Evolutionary conservation across 2,329 filamentous ascomycete species (phyloP).

Genomic region (Tolypocladium endophyticum): DNA sequence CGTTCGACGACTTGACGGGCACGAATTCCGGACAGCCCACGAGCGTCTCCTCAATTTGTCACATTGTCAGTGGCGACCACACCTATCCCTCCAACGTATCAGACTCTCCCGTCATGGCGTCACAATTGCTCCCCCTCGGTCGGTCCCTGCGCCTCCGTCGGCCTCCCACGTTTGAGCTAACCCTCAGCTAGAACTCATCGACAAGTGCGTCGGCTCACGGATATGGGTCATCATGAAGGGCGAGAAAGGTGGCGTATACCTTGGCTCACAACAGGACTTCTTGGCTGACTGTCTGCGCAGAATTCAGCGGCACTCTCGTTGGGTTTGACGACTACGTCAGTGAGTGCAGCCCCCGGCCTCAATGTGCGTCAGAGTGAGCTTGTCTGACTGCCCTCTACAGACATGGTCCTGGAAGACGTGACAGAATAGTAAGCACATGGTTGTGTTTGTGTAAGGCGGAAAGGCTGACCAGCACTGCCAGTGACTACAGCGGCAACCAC

Average conservation of each 20-base stretch:
- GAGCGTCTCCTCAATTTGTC: background rate
- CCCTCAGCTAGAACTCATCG: slow-evolving; percentile 68
- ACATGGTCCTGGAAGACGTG: slow-evolving; percentile 97
- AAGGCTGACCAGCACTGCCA: slow-evolving; percentile 27
- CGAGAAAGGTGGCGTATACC: slow-evolving; percentile 63
- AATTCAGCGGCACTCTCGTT: slow-evolving; percentile 88
- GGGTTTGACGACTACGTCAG: slow-evolving; percentile 99
- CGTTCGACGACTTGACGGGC: background rate
- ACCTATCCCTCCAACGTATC: background rate
- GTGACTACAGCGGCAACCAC: slow-evolving; percentile 82
- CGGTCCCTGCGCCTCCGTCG: slow-evolving; percentile 11
- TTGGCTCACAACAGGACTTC: background rate
- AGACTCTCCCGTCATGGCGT: slow-evolving; percentile 44
- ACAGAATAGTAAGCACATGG: slow-evolving; percentile 70
- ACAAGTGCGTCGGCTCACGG: slow-evolving; percentile 94
- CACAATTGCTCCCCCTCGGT: slow-evolving; percentile 66
- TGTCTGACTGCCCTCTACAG: slow-evolving; percentile 34
- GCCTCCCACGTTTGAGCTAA: background rate
- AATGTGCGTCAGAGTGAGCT: background rate
- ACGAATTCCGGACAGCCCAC: background rate
- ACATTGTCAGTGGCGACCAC: background rate
- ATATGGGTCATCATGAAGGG: slow-evolving; percentile 99
- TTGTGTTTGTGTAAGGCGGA: background rate
- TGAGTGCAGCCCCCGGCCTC: slow-evolving; percentile 42
- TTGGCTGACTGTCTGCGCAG: slow-evolving; percentile 34